Base-by-base conservation (phyloP, 371 early-diverging fungal genomes). In the Circinella minor region DNA sequence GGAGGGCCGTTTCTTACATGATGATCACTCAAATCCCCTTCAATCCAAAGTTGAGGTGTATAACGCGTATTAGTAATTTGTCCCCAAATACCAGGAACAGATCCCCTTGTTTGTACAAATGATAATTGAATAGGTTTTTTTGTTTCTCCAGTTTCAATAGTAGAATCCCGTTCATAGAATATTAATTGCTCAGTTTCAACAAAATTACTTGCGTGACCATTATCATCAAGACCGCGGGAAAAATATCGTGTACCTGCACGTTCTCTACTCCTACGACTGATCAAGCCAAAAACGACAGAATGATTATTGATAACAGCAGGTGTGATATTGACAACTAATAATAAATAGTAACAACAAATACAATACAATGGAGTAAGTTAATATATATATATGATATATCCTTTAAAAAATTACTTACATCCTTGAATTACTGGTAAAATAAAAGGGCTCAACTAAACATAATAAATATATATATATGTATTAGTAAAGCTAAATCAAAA, bases 101-200 rank as follows among this genome's bases (percentile, higher is more conserved):
- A 97, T 0, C 99, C 99, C 43, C 99, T 90, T 13, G 96, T 91
- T 77, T 99, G 99, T 6, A 98, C 86, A 85, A 89, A 94, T 3
- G 95, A 78, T 15, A 88, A 68, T 66, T 86, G 76, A 13, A 75
- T 75, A 38, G 73, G 71, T 67, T 74, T 67, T 15, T 57, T 61
- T 27, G 27, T 27, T 54, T 10, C 37, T 46, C 5, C 49, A 37
- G 34, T 17, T 59, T 13, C 59, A 43, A 27, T 27, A 27, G 48
- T 17, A 39, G 38, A 20, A 11, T 13, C 36, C n/a, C 27, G 48
- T 48, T 68, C 48, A 20, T 65, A 49, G 7, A 68, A 65, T 4
- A 98, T 73, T 62, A 98, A 77, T 77, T 99, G 98, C 77, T 99
- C 99, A 0, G 99, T 99, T 77, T 99, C 99, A 6, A 98, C 99